Conservation (phyloP, 345 rosid genomes). For the Populus davidiana region DNA sequence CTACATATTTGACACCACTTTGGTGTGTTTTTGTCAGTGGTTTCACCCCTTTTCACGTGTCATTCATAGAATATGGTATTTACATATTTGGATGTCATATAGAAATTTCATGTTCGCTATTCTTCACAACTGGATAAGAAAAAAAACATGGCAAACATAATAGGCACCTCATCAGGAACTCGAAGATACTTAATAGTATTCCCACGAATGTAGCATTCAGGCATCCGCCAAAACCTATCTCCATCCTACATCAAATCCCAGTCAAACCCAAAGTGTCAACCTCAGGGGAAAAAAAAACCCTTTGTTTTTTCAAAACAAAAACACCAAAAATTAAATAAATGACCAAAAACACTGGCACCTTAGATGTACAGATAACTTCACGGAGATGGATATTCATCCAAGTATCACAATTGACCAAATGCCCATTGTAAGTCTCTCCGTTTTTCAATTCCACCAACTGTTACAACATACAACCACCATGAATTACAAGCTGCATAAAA, state of each 20-base stretch:
- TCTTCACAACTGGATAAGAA: too few species aligned
- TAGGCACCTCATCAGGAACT: constrained; percentile 93
- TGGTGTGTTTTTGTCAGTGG: neutral
- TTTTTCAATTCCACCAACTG: constrained; percentile 95
- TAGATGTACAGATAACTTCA: constrained; percentile 97
- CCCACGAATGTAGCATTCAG: constrained; percentile 98
- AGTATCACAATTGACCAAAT: constrained; percentile 91
- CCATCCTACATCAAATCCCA: constrained; percentile 64
- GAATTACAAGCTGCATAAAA: constrained; percentile 21
- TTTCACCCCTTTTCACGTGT: neutral
- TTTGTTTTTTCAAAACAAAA: neutral
- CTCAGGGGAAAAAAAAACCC: neutral
- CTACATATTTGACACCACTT: neutral
- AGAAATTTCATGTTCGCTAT: too few species aligned
- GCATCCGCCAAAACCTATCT: constrained; percentile 99
- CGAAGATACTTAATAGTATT: constrained; percentile 97
- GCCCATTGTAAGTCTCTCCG: constrained; percentile 98
- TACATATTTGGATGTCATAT: too few species aligned
- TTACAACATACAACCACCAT: constrained; percentile 22
- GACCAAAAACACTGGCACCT: constrained; percentile 42
- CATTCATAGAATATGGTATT: too few species aligned
- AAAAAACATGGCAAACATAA: neutral
- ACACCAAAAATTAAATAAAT: neutral
- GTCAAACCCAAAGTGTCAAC: neutral
- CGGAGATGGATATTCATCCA: constrained; percentile 99